These are phyloP conservation scores for Schizothecium vesticola DNA, from an alignment of 495 filamentous ascomycete species.

Conservation along the genomic window DNA sequence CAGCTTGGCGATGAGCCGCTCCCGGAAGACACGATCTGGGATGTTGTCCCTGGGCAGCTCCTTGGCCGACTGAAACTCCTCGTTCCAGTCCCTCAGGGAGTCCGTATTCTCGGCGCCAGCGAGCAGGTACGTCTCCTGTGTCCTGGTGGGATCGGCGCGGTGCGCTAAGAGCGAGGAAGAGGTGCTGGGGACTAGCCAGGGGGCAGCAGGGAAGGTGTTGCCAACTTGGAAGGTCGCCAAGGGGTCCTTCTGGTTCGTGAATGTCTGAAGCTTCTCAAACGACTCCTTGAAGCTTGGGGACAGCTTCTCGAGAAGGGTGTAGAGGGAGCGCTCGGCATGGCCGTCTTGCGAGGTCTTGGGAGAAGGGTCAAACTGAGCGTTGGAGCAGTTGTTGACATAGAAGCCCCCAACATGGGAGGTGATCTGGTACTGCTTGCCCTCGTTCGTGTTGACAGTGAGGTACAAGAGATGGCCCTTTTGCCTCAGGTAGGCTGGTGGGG, in stretches of 20 bases:
- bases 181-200: conserved; percentile 78
- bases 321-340: conserved; percentile 74
- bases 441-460: conserved; percentile 77
- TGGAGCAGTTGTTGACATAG: conserved; percentile 90
- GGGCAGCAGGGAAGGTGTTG: conserved; percentile 84
- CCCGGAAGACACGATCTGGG: conserved; percentile 93
- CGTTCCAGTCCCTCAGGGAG: conserved; percentile 95
- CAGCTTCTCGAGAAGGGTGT: conserved; percentile 67
- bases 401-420: conserved; percentile 92
- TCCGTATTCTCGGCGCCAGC: conserved; percentile 88
- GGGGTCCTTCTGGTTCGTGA: conserved; percentile 76
- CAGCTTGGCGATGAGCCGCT: conserved; percentile 87
- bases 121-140: conserved; percentile 89
- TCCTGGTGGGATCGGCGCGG: conserved; percentile 74
- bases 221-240: conserved; percentile 90
- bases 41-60: conserved; percentile 89
- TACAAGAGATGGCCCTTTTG: conserved; percentile 94
- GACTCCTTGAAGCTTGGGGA: conserved; percentile 75
- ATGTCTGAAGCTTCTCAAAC: conserved; percentile 71
- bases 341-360: conserved; percentile 63
- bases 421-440: conserved; percentile 89
- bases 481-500: conserved; percentile 81
- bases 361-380: conserved; percentile 85
- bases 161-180: conserved; percentile 61
- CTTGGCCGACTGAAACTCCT: conserved; percentile 95